These are phyloP conservation scores for Sextonia rubra DNA, from an alignment of 164 flowering plant genomes.

Conservation along the genomic window DNA sequence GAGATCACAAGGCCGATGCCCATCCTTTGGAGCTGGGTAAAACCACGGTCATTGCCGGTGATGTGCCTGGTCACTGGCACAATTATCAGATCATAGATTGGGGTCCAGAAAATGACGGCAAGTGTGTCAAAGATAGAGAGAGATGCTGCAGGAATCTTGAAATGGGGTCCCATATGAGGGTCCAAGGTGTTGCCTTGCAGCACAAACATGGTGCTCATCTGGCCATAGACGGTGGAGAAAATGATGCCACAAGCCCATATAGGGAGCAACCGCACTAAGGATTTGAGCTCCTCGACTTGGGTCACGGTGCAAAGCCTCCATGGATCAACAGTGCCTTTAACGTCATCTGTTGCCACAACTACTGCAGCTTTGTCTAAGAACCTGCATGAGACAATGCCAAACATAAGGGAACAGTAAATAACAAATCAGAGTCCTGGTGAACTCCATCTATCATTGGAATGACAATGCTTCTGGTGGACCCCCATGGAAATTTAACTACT, in stretches of 20 bases:
- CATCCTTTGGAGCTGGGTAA: constrained; percentile 39
- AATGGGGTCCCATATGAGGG: constrained; percentile 26
- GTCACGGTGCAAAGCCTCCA: constrained; percentile 44
- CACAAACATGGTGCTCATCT: constrained; percentile 42
- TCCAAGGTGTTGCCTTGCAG: constrained; percentile 42
- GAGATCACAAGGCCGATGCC: constrained; percentile 40
- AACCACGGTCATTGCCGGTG: constrained; percentile 30
- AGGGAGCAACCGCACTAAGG: constrained; percentile 34
- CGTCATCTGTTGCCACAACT: constrained; percentile 15
- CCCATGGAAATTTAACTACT: too few relatives aligned
- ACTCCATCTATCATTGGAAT: too few relatives aligned
- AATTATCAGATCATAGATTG: constrained; percentile 25
- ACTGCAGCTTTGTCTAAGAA: constrained; percentile 46
- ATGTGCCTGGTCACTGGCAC: constrained; percentile 23
- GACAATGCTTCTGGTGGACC: too few relatives aligned
- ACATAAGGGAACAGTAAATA: too few relatives aligned
- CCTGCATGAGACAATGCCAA: constrained; percentile 16
- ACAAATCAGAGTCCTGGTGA: too few relatives aligned
- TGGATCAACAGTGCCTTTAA: constrained; percentile 21
- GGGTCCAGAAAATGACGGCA: constrained; percentile 35
- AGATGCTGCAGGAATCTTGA: constrained; percentile 40
- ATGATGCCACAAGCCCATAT: constrained; percentile 39
- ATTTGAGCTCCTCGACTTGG: constrained; percentile 41
- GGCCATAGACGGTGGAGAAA: constrained; percentile 36
- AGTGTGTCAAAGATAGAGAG: constrained; percentile 41